These are phyloP conservation scores for Trypanosoma theileri DNA, from an alignment of 208 protist species.

Conservation along the genomic window DNA sequence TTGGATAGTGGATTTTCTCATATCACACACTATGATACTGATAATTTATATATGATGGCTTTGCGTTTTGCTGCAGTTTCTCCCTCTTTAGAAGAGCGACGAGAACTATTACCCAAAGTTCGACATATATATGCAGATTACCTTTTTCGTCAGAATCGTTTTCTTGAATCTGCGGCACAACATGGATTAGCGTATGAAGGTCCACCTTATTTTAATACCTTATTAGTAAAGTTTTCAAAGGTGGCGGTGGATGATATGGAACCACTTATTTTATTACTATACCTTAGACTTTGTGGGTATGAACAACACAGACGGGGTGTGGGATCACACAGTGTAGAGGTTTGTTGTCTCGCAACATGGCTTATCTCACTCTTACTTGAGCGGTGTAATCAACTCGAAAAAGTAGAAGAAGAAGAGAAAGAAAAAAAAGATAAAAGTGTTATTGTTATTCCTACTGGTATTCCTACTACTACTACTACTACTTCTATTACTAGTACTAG, in stretches of 20 bases:
- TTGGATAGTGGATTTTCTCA: neutral
- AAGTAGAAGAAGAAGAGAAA: too few relatives aligned
- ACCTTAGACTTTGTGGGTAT: slow-evolving; percentile 23
- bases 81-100: neutral
- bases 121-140: slow-evolving; percentile 26
- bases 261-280: slow-evolving; percentile 31
- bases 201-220: slow-evolving; percentile 22
- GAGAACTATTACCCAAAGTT: slow-evolving; percentile 5
- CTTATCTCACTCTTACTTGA: slow-evolving; percentile 33
- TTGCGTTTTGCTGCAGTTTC: slow-evolving; percentile 25
- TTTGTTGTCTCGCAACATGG: slow-evolving; percentile 25
- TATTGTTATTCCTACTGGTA: neutral
- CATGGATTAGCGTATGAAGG: slow-evolving; percentile 19
- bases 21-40: slow-evolving; percentile 17
- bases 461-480: slow-evolving; percentile 15
- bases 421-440: slow-evolving; percentile 3
- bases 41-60: slow-evolving; percentile 32
- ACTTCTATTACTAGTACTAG: slow-evolving; percentile 2
- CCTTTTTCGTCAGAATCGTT: slow-evolving; percentile 22
- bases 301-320: slow-evolving; percentile 8
- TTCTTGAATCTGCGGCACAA: slow-evolving; percentile 36
- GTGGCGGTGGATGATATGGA: slow-evolving; percentile 18
- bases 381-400: slow-evolving; percentile 21
- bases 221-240: slow-evolving; percentile 24
- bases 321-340: slow-evolving; percentile 11